Evolutionary conservation across 2,329 filamentous ascomycete genomes (phyloP).

Genomic region (Neofusicoccum parvum): DNA sequence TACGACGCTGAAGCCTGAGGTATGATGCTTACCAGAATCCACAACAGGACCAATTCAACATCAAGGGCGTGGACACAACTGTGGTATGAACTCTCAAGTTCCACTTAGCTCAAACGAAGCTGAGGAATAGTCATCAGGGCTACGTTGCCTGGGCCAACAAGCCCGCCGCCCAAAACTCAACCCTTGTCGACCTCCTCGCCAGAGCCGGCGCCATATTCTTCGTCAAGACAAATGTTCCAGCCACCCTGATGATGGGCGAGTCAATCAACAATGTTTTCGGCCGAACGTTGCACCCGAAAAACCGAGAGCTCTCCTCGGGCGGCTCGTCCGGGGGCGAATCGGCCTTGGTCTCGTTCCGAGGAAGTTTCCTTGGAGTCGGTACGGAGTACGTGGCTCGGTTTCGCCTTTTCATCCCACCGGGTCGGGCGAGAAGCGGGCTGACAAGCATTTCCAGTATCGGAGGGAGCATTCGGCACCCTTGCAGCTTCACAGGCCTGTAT

Average conservation of each 20-base stretch:
- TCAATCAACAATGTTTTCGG: conserved; percentile 45
- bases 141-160: background rate
- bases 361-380: conserved; percentile 55
- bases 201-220: conserved; percentile 57
- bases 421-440: background rate
- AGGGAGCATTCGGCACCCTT: conserved; percentile 41
- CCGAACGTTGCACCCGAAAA: conserved; percentile 54
- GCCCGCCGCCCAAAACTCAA: conserved; percentile 41
- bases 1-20: too few species aligned
- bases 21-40: too few species aligned
- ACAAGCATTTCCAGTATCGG: conserved; percentile 38
- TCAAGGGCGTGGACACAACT: too few species aligned
- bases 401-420: too few species aligned
- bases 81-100: too few species aligned
- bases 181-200: conserved; percentile 45
- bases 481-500: conserved; percentile 1
- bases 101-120: too few species aligned
- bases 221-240: conserved; percentile 60
- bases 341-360: conserved; percentile 52
- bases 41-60: too few species aligned
- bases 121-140: too few species aligned
- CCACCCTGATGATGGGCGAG: conserved; percentile 59
- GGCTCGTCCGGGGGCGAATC: conserved; percentile 60
- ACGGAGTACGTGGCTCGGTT: conserved; percentile 38
- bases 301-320: conserved; percentile 51